Evolutionary conservation across 1,139 yeast species (phyloP).

Genomic region (Suzukiozyma palmioleophila): DNA sequence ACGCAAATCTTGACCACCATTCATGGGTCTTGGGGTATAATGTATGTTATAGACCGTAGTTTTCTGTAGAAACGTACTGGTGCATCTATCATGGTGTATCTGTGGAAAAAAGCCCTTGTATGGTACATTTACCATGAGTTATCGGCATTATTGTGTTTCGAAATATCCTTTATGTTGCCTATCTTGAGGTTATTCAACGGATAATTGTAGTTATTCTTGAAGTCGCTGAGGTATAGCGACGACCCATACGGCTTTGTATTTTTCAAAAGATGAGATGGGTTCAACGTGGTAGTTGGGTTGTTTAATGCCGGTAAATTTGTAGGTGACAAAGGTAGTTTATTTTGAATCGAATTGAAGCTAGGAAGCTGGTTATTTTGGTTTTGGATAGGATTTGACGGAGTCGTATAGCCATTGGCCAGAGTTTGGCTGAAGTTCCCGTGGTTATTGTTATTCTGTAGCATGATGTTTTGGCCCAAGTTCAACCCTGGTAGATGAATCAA

Average conservation of each 20-base stretch:
- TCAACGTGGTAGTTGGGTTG: constrained; percentile 17
- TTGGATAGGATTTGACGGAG: constrained; percentile 18
- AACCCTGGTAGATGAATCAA: constrained; percentile 16
- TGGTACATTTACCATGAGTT: neutral
- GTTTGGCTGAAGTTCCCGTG: constrained; percentile 1
- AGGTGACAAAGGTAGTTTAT: constrained; percentile 26
- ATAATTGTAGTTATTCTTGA: constrained; percentile 1
- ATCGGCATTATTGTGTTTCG: neutral
- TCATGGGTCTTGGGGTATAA: too few species aligned
- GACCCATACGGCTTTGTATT: constrained; percentile 3
- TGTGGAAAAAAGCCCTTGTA: too few species aligned
- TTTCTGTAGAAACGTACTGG: too few species aligned
- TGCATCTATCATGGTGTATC: too few species aligned
- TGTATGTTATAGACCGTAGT: too few species aligned
- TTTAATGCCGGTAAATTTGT: constrained; percentile 13
- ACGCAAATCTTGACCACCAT: too few species aligned
- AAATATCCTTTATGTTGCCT: constrained; percentile 1
- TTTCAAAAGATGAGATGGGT: constrained; percentile 23
- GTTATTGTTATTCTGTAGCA: constrained; percentile 1
- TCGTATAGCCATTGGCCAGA: constrained; percentile 2
- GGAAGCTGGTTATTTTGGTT: constrained; percentile 33
- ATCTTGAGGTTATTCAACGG: constrained; percentile 3
- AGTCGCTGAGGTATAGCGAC: constrained; percentile 1
- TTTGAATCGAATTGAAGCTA: constrained; percentile 34
- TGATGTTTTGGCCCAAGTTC: constrained; percentile 5